A percentile compares a stretch with the other conserved stretches of the same genome.
These are phyloP conservation scores for Jaltomata sinuosa DNA, from an alignment of 257 asterid genomes.

Conservation along the genomic window DNA sequence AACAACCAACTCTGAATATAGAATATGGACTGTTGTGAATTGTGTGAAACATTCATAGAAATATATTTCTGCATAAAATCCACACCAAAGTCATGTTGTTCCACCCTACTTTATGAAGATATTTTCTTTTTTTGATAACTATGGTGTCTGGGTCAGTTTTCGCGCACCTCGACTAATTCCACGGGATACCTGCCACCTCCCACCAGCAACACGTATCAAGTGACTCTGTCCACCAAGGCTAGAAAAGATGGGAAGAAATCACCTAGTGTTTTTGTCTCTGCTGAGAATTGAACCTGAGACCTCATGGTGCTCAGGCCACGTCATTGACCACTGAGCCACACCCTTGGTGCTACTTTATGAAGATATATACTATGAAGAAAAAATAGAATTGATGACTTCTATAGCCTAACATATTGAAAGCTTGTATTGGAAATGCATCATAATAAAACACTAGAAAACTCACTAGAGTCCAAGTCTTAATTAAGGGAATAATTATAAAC, in stretches of 20 bases:
- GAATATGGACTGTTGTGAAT: not conserved
- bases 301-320: too few species aligned
- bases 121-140: too few species aligned
- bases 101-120: not conserved
- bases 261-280: too few species aligned
- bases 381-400: not conserved
- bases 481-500: not conserved
- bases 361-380: not conserved
- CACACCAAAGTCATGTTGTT: not conserved
- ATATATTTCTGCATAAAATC: not conserved
- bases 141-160: too few species aligned
- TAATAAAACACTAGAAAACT: not conserved
- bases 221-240: too few species aligned
- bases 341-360: not conserved
- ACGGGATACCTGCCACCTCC: too few species aligned
- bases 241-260: too few species aligned
- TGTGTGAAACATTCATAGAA: not conserved
- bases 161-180: too few species aligned
- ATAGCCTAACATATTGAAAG: not conserved
- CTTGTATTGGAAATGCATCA: not conserved
- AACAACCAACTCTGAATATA: not conserved
- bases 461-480: not conserved
- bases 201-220: too few species aligned
- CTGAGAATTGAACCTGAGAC: too few species aligned
- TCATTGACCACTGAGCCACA: too few species aligned